Conservation (phyloP, 2,329 filamentous ascomycete species). For the Trichoderma citrinoviride region DNA sequence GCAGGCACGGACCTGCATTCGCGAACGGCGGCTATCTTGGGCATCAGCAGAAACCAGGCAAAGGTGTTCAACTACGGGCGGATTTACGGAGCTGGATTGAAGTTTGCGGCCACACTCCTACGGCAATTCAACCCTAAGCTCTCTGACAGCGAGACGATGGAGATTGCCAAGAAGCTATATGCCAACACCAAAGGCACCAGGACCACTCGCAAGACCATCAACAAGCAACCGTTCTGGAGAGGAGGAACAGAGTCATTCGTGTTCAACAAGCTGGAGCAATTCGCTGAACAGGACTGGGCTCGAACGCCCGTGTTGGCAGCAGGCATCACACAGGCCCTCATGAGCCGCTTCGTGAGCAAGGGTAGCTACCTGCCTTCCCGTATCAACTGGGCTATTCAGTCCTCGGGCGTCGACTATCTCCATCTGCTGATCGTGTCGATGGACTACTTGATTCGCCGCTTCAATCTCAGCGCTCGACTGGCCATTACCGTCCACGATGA, state of each 20-base stretch:
- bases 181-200: constrained; percentile 86
- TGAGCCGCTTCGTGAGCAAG: constrained; percentile 81
- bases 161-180: constrained; percentile 78
- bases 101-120: constrained; percentile 85
- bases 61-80: constrained; percentile 99
- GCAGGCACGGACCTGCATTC: constrained; percentile 94
- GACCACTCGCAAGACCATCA: constrained; percentile 69
- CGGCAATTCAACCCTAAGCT: constrained; percentile 89
- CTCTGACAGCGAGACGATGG: constrained; percentile 72
- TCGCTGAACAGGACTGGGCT: constrained; percentile 89
- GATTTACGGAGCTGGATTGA: constrained; percentile 95
- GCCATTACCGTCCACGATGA: constrained; percentile 97
- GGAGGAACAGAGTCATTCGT: constrained; percentile 97
- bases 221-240: constrained; percentile 82
- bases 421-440: constrained; percentile 90
- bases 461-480: constrained; percentile 79
- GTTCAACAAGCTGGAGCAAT: constrained; percentile 97
- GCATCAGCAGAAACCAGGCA: constrained; percentile 90
- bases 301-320: constrained; percentile 90
- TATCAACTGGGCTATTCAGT: constrained; percentile 99
- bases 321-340: constrained; percentile 92
- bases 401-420: constrained; percentile 93
- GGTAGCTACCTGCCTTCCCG: constrained; percentile 92
- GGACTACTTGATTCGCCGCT: constrained; percentile 87
- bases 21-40: constrained; percentile 84